Conservation (phyloP, 164 flowering plant genomes). For the Nelumbo lutea region DNA sequence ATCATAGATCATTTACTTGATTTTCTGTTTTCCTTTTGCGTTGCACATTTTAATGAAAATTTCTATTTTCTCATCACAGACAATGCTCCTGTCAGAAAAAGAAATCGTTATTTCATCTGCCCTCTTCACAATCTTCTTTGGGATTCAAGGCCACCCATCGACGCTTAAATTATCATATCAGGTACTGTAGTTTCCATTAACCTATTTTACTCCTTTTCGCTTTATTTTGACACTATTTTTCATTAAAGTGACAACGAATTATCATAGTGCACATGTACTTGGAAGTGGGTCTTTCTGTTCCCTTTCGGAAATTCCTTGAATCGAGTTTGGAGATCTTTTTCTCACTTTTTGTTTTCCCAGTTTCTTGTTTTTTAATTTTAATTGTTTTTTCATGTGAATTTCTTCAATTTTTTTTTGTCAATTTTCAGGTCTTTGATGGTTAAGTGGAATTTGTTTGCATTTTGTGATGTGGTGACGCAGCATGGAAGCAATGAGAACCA, state of each 20-base stretch:
- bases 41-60: background rate
- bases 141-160: slow-evolving; percentile 64
- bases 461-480: background rate
- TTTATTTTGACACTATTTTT: background rate
- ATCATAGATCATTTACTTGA: slow-evolving; percentile 4
- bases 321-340: background rate
- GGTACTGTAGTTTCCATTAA: slow-evolving; percentile 31
- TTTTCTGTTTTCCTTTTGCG: background rate
- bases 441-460: background rate
- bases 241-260: slow-evolving; percentile 3
- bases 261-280: background rate
- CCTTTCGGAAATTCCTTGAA: background rate
- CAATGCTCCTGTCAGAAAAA: slow-evolving; percentile 82
- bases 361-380: background rate
- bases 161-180: slow-evolving; percentile 67
- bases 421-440: background rate
- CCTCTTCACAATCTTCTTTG: slow-evolving; percentile 62
- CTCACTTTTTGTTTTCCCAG: background rate
- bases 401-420: background rate
- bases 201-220: background rate
- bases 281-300: slow-evolving; percentile 3
- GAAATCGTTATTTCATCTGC: slow-evolving; percentile 51
- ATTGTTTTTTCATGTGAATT: background rate
- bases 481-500: too few species aligned
- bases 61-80: slow-evolving; percentile 32